phyloP scores from a whole-genome alignment of 2,329 filamentous ascomycete species.

The Sclerotinia subarctica region DNA sequence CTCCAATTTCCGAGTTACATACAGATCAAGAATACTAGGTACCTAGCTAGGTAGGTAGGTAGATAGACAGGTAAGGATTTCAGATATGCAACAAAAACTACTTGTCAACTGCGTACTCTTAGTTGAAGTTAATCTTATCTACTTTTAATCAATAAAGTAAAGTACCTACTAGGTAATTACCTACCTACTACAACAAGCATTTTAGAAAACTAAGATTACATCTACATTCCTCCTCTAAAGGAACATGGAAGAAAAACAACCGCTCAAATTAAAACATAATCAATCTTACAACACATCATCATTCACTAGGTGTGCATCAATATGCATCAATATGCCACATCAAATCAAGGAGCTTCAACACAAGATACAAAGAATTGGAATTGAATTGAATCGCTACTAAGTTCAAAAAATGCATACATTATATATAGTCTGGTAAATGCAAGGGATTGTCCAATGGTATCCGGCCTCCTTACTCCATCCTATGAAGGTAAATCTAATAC shows the following conservation, averaged over 20 bases:
- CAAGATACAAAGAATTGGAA: background rate
- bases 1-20: background rate
- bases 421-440: constrained; percentile 5
- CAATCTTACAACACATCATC: background rate
- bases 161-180: too few species aligned
- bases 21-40: too few species aligned
- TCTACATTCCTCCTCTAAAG: background rate
- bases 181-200: too few species aligned
- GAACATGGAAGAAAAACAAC: background rate
- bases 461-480: constrained; percentile 8
- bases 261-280: background rate
- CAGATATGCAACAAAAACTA: too few species aligned
- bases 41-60: too few species aligned
- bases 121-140: too few species aligned
- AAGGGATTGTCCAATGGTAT: constrained; percentile 10
- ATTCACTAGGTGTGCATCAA: background rate
- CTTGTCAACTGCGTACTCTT: too few species aligned
- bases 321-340: background rate
- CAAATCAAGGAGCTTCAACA: background rate
- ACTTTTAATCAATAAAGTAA: too few species aligned
- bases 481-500: constrained; percentile 11
- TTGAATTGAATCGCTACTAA: background rate
- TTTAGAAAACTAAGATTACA: too few species aligned
- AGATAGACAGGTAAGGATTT: too few species aligned
- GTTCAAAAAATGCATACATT: constrained; percentile 11